These are phyloP conservation scores for Candida railenensis DNA, from an alignment of 805 yeast species.

Conservation along the genomic window DNA sequence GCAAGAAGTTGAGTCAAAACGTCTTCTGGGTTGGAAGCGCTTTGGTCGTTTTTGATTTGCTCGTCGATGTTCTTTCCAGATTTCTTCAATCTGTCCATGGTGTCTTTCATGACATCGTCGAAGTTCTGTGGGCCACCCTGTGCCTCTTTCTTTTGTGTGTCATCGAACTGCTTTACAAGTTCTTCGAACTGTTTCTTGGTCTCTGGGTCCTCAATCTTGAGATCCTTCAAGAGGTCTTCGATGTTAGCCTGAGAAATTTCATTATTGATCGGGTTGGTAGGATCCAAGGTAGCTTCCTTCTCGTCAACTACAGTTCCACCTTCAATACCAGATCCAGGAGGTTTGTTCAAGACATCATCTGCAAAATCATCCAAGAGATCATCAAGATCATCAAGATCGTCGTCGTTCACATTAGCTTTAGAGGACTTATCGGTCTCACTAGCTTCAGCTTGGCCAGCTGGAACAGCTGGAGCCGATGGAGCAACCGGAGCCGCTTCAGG, in stretches of 20 bases:
- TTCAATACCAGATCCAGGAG: slow-evolving; percentile 49
- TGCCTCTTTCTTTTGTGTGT: slow-evolving; percentile 29
- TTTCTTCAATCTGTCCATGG: slow-evolving; percentile 76
- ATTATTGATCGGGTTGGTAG: slow-evolving; percentile 28
- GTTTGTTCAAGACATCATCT: slow-evolving; percentile 61
- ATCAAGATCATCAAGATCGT: slow-evolving; percentile 73
- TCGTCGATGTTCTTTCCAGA: slow-evolving; percentile 72
- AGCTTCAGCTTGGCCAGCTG: slow-evolving; percentile 6
- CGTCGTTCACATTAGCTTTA: slow-evolving; percentile 21
- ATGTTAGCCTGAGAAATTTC: slow-evolving; percentile 29
- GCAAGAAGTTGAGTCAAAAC: slow-evolving; percentile 63
- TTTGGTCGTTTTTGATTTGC: slow-evolving; percentile 46
- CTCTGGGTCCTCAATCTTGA: slow-evolving; percentile 52
- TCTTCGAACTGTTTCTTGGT: slow-evolving; percentile 51
- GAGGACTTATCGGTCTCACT: too few relatives aligned
- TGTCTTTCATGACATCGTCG: slow-evolving; percentile 73
- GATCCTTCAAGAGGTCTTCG: slow-evolving; percentile 46
- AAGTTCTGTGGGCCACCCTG: slow-evolving; percentile 44
- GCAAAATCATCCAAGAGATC: slow-evolving; percentile 85
- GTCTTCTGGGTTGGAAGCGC: slow-evolving; percentile 43
- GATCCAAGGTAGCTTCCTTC: slow-evolving; percentile 24
- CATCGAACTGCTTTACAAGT: slow-evolving; percentile 43
- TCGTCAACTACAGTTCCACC: slow-evolving; percentile 10
- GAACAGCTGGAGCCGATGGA: slow-evolving; percentile 2
- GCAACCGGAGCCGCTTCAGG: too few relatives aligned